These are phyloP conservation scores for Pestalotiopsis sp. DNA, from an alignment of 2,329 filamentous ascomycete species.

Conservation along the genomic window DNA sequence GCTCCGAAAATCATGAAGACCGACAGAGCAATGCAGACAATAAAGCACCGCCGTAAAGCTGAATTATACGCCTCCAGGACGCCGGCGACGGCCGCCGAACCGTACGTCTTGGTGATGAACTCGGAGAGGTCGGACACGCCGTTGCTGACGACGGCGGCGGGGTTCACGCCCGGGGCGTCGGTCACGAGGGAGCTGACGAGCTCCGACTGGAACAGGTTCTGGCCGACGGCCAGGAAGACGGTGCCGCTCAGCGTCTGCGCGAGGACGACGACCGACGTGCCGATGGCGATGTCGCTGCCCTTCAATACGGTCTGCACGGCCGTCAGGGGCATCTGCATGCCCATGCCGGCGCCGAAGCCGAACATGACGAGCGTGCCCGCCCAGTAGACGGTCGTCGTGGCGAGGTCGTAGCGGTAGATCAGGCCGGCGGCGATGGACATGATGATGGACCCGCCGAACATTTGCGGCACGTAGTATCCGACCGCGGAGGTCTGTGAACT, in stretches of 20 bases:
- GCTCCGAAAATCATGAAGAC: constrained; percentile 3
- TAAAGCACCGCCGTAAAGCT: not conserved
- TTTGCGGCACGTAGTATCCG: constrained; percentile 31
- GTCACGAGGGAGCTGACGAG: constrained; percentile 19
- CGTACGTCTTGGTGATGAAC: not conserved
- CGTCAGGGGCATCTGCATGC: constrained; percentile 29
- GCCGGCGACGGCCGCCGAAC: not conserved
- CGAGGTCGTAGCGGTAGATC: constrained; percentile 20
- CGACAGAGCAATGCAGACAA: constrained; percentile 1
- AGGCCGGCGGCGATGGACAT: constrained; percentile 26
- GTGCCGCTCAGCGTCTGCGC: constrained; percentile 26
- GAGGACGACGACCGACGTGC: constrained; percentile 29
- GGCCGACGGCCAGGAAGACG: constrained; percentile 26
- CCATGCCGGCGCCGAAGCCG: constrained; percentile 30
- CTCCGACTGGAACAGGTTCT: constrained; percentile 26
- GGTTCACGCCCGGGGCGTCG: not conserved
- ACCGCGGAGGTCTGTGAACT: too few relatives aligned
- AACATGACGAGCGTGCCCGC: constrained; percentile 27
- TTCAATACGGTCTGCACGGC: constrained; percentile 29
- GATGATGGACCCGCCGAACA: constrained; percentile 22
- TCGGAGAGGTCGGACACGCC: not conserved
- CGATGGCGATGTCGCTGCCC: constrained; percentile 28
- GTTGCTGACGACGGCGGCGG: not conserved
- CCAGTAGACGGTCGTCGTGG: constrained; percentile 22
- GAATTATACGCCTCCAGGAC: constrained; percentile 9